Conservation (phyloP, 139 green algal genomes). For the Prasinococcaceae sp. region DNA sequence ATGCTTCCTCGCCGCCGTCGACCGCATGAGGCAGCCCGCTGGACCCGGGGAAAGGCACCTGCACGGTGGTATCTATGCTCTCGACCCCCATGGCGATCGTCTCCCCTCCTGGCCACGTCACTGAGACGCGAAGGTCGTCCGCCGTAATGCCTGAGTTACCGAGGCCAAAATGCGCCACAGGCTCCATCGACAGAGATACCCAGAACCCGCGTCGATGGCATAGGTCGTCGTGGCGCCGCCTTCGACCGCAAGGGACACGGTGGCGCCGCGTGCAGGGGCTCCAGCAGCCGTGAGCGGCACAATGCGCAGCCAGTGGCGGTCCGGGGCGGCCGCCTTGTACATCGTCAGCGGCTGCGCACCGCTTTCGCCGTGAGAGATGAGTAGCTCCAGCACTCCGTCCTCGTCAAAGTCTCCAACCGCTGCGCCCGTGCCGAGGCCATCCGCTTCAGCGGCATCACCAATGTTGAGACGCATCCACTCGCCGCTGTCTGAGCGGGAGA, state of each 20-base stretch:
- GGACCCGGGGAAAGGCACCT: no score
- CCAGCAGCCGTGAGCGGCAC: conserved; percentile 1
- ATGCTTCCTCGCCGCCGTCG: no score
- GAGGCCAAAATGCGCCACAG: conserved; percentile 22
- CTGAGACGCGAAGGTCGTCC: background rate
- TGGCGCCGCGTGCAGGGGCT: conserved; percentile 8
- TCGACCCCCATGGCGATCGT: no score
- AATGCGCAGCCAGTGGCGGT: conserved; percentile 15
- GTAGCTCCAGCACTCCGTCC: conserved; percentile 17
- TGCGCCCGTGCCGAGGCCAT: conserved; percentile 15
- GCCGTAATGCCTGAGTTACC: background rate
- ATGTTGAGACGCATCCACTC: conserved; percentile 1
- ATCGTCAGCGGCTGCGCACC: conserved; percentile 6
- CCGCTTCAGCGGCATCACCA: conserved; percentile 7
- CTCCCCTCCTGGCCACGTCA: conserved; percentile 17
- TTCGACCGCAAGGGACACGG: conserved; percentile 2
- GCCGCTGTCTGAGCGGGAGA: background rate
- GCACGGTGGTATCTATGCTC: no score
- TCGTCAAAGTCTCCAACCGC: conserved; percentile 18
- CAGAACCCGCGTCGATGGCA: background rate
- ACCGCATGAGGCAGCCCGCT: no score
- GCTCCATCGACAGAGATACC: conserved; percentile 7
- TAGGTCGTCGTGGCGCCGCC: background rate
- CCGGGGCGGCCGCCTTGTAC: background rate
- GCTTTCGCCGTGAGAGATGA: conserved; percentile 15